These are phyloP conservation scores for Verbascum thapsus DNA, from an alignment of 257 asterid genomes.

Conservation along the genomic window DNA sequence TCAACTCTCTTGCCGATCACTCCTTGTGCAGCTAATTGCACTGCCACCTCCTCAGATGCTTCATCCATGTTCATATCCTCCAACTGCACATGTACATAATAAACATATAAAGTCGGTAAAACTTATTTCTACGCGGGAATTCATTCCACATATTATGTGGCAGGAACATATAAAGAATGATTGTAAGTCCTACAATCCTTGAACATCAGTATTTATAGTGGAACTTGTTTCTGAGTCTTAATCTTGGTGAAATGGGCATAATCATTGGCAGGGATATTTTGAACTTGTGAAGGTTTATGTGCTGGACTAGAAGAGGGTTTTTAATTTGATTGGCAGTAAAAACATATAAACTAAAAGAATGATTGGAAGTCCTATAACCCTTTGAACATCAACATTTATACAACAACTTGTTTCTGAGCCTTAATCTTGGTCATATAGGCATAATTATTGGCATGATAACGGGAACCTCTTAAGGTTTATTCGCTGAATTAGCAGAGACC, in stretches of 20 bases:
- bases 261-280: not conserved
- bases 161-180: not conserved
- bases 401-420: not conserved
- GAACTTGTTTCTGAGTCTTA: not conserved
- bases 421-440: slow-evolving; percentile 2
- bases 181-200: too few species aligned
- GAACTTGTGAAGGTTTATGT: slow-evolving; percentile 11
- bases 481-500: not conserved
- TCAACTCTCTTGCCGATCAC: slow-evolving; percentile 99
- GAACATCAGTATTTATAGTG: too few species aligned
- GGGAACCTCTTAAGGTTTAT: slow-evolving; percentile 5
- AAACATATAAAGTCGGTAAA: slow-evolving; percentile 11
- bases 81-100: slow-evolving; percentile 49
- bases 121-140: slow-evolving; percentile 6
- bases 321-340: too few species aligned
- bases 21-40: slow-evolving; percentile 94
- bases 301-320: not conserved
- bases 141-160: not conserved
- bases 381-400: not conserved
- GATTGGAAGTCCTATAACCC: too few species aligned
- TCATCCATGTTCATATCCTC: slow-evolving; percentile 97
- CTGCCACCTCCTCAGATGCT: slow-evolving; percentile 86
- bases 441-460: not conserved
- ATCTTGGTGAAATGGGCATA: slow-evolving; percentile 1
- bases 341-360: too few species aligned